A percentile compares a stretch with the other conserved stretches of the same genome.
Evolutionary conservation across 176 grass and related monocot genomes (phyloP).

Genomic region (Saccharum officinarum): DNA sequence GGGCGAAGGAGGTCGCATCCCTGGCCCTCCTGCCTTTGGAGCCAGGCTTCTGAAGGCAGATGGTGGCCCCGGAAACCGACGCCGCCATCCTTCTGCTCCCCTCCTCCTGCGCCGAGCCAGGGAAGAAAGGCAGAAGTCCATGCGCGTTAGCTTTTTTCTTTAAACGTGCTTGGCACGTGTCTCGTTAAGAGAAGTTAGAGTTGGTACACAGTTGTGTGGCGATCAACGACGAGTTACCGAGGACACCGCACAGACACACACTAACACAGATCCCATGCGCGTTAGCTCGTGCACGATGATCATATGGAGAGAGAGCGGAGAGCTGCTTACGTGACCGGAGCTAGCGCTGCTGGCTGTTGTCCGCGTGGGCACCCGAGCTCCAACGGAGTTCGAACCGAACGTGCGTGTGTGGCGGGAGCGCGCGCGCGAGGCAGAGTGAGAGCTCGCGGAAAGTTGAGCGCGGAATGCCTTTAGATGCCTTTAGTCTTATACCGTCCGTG

Average conservation of each 20-base stretch:
- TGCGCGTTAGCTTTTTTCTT: not conserved
- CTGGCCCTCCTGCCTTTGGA: constrained; percentile 15
- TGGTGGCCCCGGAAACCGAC: constrained; percentile 28
- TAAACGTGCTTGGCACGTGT: too few relatives aligned
- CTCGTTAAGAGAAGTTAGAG: too few relatives aligned
- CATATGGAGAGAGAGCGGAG: not conserved
- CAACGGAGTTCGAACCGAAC: not conserved
- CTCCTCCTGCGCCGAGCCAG: not conserved
- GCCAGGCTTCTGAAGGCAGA: constrained; percentile 24
- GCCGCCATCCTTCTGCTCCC: not conserved
- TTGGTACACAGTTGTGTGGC: too few relatives aligned
- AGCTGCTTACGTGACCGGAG: not conserved
- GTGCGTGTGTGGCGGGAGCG: not conserved
- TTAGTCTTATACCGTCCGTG: not conserved
- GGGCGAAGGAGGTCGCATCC: not conserved
- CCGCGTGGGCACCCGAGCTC: not conserved
- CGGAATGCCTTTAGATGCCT: not conserved
- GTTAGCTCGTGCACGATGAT: too few relatives aligned
- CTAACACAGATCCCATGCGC: too few relatives aligned
- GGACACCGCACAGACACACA: too few relatives aligned
- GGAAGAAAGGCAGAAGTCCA: not conserved
- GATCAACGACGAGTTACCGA: too few relatives aligned
- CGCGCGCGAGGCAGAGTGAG: not conserved
- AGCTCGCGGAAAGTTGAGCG: not conserved
- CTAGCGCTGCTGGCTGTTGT: not conserved